Evolutionary conservation across 2,329 filamentous ascomycete genomes (phyloP), one percentile per base, ranked within the genome.

Genomic region (Coccinonectria pachysandricola): DNA sequence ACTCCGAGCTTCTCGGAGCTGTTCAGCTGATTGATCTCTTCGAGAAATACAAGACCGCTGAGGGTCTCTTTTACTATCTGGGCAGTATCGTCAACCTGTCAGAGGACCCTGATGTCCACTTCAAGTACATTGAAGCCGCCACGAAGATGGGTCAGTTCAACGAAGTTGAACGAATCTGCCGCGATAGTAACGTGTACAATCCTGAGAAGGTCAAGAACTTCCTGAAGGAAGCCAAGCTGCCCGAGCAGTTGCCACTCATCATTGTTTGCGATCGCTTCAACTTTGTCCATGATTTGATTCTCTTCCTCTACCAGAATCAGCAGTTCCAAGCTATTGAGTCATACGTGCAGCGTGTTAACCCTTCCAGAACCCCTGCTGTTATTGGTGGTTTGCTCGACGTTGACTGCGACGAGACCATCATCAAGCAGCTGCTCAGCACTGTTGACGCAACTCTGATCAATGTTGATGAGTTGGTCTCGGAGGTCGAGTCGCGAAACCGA

Each of bases 181-280:
- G 92, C 35, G 91, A 98, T 56, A 92, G 80, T 68, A 86, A 81
- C 54, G 70, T 71, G 49, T 88, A 86, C 60, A 88, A 95, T 54
- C 71, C 86, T 0, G 86, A 95, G 58, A 93, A 94, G 67, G 85
- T 95, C 31, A 95, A 95, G 70, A 98, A 98, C 65, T 98, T 96
- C 73, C 65, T 98, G 36, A 98, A 98, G 64, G 92, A 98, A 55
- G 88, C 91, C 28, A 81, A 79, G 41, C 67, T 98, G 22, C 77
- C 79, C 2, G 91, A 98, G 57, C 88, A 95, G 61, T 70, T 98
- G 21, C 91, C 91, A 21, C 66, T 98, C 28, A 98, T 98, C 60
- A 95, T 96, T 45, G 86, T 98, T 32, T 98, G 92, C 60, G 91
- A 98, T 53, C 84, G 88, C n/a, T 95, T 92, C 71, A 93, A 96